Percentiles rank a stretch among this genome's conserved stretches.
phyloP scores from a whole-genome alignment of 805 yeast genomes.

The Wickerhamomyces tratensis region DNA sequence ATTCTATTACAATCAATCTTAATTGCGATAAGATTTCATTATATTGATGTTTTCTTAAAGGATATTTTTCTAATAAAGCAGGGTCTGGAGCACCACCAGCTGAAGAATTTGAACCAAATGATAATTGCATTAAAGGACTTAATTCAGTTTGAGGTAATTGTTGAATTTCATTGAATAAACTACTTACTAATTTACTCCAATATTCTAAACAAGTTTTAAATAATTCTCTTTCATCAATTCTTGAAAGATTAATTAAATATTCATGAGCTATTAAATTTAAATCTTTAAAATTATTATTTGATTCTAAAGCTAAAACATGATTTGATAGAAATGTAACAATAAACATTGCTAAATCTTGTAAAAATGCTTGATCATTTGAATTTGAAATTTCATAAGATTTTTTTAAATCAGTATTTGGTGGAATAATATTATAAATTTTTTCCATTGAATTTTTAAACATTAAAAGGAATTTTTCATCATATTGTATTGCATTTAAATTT shows the following conservation, averaged over 20 bases:
- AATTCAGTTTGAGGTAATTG: conserved; percentile 62
- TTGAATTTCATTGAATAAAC: conserved; percentile 79
- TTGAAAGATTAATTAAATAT: conserved; percentile 75
- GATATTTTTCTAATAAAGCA: conserved; percentile 60
- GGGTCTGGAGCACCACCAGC: conserved; percentile 84
- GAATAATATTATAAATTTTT: conserved; percentile 57
- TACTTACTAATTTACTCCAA: conserved; percentile 82
- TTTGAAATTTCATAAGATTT: conserved; percentile 65
- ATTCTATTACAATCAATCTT: conserved; percentile 89
- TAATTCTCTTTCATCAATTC: conserved; percentile 90
- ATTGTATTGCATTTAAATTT: conserved; percentile 46
- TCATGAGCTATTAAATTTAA: conserved; percentile 64
- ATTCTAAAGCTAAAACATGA: conserved; percentile 60
- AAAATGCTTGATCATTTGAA: conserved; percentile 82
- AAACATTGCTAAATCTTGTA: conserved; percentile 92
- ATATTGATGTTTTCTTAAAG: conserved; percentile 81
- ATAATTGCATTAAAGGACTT: conserved; percentile 69
- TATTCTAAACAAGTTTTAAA: conserved; percentile 94
- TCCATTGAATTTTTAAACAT: conserved; percentile 71
- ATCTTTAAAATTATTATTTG: conserved; percentile 41
- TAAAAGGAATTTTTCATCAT: conserved; percentile 47
- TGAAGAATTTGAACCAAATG: conserved; percentile 26
- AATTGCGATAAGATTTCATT: conserved; percentile 69
- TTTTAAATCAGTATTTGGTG: conserved; percentile 62
- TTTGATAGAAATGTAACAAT: conserved; percentile 73